Percentiles rank a stretch among this genome's conserved stretches.
Evolutionary conservation across 257 asterid genomes (phyloP).

Genomic region (Nicotiana noctiflora): DNA sequence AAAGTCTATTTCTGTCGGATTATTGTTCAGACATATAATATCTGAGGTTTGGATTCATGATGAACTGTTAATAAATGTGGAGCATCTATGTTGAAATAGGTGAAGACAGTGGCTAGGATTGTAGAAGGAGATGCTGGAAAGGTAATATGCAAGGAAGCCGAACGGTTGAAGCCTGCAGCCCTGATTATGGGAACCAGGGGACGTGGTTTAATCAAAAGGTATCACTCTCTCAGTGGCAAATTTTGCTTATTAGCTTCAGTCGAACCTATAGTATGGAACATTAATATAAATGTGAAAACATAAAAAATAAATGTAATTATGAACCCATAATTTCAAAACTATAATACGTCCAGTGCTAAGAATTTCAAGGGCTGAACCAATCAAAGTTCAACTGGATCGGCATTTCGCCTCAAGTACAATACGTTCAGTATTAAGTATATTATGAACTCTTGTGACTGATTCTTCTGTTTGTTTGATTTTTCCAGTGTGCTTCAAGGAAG

Average conservation of each 20-base stretch:
- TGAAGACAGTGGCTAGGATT: conserved; percentile 64
- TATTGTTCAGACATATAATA: background rate
- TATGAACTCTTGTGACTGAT: no score
- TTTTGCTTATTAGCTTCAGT: background rate
- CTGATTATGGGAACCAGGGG: conserved; percentile 91
- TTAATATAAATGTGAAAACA: no score
- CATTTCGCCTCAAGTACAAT: no score
- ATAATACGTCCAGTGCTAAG: no score
- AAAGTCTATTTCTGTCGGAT: background rate
- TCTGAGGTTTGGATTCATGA: background rate
- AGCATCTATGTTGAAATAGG: conserved; percentile 32
- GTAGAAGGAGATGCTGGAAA: conserved; percentile 97
- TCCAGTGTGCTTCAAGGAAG: conserved; percentile 37
- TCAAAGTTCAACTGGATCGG: no score
- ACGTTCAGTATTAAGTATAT: no score
- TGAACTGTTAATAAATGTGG: background rate
- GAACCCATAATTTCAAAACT: no score
- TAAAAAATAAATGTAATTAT: no score
- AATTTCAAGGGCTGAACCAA: no score
- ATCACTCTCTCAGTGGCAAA: background rate
- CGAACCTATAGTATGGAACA: no score
- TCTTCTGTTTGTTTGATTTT: background rate
- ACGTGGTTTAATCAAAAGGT: conserved; percentile 74
- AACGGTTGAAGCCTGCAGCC: conserved; percentile 84
- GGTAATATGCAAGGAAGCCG: conserved; percentile 86